Evolutionary conservation across 768 basidiomycete species (phyloP).

Genomic region (Stropharia rugosoannulata): DNA sequence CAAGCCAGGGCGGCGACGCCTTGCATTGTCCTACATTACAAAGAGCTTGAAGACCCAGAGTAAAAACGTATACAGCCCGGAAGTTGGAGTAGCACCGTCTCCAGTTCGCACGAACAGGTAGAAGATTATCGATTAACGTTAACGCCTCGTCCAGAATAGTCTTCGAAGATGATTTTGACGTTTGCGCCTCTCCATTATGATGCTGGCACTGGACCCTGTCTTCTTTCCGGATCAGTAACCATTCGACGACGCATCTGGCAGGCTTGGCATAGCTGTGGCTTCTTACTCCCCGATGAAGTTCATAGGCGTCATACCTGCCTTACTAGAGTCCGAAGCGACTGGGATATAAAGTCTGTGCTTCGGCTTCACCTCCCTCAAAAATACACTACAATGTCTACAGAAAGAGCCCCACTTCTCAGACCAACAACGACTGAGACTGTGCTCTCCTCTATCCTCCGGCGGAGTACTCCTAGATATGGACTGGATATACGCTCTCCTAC

Average conservation of each 20-base stretch:
- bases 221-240: not conserved
- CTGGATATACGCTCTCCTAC: conserved; percentile 14
- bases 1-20: too few species aligned
- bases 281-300: conserved; percentile 1
- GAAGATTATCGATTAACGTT: too few species aligned
- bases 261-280: conserved; percentile 1
- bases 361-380: not conserved
- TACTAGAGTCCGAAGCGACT: not conserved
- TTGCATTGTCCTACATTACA: too few species aligned
- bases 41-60: too few species aligned
- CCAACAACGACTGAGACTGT: conserved; percentile 3
- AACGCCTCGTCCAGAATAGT: too few species aligned
- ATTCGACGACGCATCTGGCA: not conserved
- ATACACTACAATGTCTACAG: conserved; percentile 9
- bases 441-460: conserved; percentile 1
- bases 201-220: not conserved
- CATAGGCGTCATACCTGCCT: not conserved
- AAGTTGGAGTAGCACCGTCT: too few species aligned
- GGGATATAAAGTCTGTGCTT: not conserved
- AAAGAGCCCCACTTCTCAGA: conserved; percentile 16
- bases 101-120: too few species aligned
- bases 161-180: not conserved
- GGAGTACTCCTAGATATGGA: conserved; percentile 11
- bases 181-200: not conserved
- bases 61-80: too few species aligned